Conservation (phyloP, 73 alveolate genomes). For the Paramecium tetraurelia region DNA sequence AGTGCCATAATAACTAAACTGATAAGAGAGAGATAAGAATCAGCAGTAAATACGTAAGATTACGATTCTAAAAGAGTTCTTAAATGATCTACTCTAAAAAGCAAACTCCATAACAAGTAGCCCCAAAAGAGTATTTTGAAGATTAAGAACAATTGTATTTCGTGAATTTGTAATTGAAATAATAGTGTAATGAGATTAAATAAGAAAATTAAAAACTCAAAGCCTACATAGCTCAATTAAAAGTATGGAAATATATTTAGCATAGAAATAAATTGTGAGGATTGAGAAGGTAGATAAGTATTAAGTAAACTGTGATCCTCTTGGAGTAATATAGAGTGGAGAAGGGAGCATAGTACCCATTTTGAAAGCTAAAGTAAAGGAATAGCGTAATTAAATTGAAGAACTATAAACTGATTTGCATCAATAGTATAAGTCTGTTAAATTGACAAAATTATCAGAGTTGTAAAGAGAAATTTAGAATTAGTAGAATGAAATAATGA, state of each 20-base stretch:
- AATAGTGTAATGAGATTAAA: background rate
- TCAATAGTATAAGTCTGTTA: constrained; percentile 18
- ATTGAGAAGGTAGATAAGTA: constrained; percentile 26
- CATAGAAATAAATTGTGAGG: background rate
- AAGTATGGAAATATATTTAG: background rate
- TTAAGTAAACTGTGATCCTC: background rate
- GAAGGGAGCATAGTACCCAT: constrained; percentile 45
- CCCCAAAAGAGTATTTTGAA: background rate
- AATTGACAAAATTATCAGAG: constrained; percentile 3
- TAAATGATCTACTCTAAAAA: background rate
- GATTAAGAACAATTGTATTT: constrained; percentile 24
- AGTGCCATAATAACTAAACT: background rate
- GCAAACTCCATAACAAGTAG: background rate
- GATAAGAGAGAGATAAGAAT: background rate
- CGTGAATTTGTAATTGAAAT: background rate
- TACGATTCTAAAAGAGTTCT: background rate
- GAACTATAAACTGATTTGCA: background rate
- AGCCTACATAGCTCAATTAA: background rate
- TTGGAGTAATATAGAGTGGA: background rate
- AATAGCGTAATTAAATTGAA: background rate
- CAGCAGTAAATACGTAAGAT: background rate
- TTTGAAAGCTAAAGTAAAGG: constrained; percentile 1
- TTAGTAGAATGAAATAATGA: constrained; percentile 1
- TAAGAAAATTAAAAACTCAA: constrained; percentile 8
- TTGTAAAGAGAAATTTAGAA: background rate